Base-by-base conservation (phyloP, 805 yeast species). In the Grigorovia transvaalensis region DNA sequence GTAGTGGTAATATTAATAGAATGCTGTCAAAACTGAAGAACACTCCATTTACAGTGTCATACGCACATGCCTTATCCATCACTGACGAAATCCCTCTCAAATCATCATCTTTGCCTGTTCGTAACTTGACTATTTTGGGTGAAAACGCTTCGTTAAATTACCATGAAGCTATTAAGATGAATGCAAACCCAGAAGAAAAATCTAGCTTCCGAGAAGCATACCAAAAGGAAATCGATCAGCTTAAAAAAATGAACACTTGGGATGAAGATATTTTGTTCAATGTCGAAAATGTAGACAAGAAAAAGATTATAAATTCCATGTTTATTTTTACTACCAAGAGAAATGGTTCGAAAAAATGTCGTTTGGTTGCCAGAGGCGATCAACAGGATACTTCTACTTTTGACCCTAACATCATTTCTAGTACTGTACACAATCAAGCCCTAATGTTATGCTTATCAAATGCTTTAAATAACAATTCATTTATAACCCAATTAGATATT, bases 351-450 rank as follows among this genome's bases (percentile, higher is more conserved):
- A 46, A 52, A 19, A 57, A 56, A 51, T 49, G 55, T 29, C 38
- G 55, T 38, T 51, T 48, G 15, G 55, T 52, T 2, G 56, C 56
- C 9, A 51, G 56, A 51, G 56, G 55, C n/a, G 56, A 56, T 33
- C 47, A 48, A 40, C 59, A 56, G 38, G 44, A 48, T 15, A 47
- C 47, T 7, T 48, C 46, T 2, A 53, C 57, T n/a, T 53, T 47
- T 48, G 45, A 52, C 30, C 30, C 50, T 38, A 51, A 54, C 20
- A 45, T 53, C 3, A 42, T 19, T 17, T 12, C 56, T 2, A 49
- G 47, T 20, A 53, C 56, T 1, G 53, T 54, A 3, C 54, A 52
- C 15, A 56, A 56, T 49, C 45, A 57, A 40, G 57, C 56, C 13
- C 19, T 52, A 40, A 54, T 52, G 55, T 48, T 53, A 12, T 49